phyloP scores from a whole-genome alignment of 352 stramenopile genomes.

The Stephanocyclus meneghinianus region DNA sequence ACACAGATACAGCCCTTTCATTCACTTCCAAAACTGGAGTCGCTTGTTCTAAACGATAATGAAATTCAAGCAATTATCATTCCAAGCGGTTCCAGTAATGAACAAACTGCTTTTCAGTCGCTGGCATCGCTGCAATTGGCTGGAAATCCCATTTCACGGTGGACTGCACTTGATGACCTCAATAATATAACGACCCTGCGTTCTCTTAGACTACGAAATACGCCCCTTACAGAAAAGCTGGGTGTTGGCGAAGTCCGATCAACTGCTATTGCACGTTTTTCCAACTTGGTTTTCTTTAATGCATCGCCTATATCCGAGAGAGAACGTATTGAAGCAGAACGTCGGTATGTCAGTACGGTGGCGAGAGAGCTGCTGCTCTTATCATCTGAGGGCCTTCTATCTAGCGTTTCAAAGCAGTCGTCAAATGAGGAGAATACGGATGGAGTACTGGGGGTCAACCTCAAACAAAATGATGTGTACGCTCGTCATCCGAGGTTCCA shows the following conservation, averaged over 20 bases:
- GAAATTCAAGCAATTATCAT: conserved; percentile 46
- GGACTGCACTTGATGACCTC: conserved; percentile 64
- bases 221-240: conserved; percentile 64
- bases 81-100: neutral
- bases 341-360: conserved; percentile 71
- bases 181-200: conserved; percentile 52
- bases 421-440: conserved; percentile 1
- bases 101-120: conserved; percentile 30
- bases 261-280: conserved; percentile 70
- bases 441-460: conserved; percentile 15
- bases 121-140: conserved; percentile 67
- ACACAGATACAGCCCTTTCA: conserved; percentile 52
- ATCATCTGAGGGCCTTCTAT: conserved; percentile 35
- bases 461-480: conserved; percentile 25
- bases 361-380: conserved; percentile 55
- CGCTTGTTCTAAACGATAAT: conserved; percentile 80
- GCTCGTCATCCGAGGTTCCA: conserved; percentile 57
- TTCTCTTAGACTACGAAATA: conserved; percentile 67
- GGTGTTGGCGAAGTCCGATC: conserved; percentile 68
- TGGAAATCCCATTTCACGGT: conserved; percentile 59
- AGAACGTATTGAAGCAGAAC: conserved; percentile 77
- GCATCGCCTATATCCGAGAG: conserved; percentile 60
- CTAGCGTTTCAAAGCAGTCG: conserved; percentile 7
- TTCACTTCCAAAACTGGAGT: conserved; percentile 59
- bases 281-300: conserved; percentile 73